Evolutionary conservation across 129 eudicot species (phyloP).

Genomic region (Lactuca saligna): DNA sequence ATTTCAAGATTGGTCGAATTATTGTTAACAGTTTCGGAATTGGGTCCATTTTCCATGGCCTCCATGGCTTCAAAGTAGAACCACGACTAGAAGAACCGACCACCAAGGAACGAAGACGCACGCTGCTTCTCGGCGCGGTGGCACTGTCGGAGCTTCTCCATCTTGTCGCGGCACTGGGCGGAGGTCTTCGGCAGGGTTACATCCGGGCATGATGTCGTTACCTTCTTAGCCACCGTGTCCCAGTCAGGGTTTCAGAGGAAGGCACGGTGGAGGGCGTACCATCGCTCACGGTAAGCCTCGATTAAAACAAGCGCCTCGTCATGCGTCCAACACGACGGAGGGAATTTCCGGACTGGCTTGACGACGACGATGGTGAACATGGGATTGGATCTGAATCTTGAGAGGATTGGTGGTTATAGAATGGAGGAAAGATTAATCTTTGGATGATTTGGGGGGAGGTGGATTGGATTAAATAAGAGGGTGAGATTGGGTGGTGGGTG

Average conservation of each 20-base stretch:
- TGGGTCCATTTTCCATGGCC: conserved; percentile 72
- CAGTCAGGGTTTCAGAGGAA: conserved; percentile 87
- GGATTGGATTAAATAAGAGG: conserved; percentile 17
- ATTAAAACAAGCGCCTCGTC: conserved; percentile 77
- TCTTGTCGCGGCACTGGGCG: conserved; percentile 99
- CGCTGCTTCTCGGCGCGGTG: conserved; percentile 89
- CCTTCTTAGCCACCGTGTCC: conserved; percentile 84
- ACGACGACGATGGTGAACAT: conserved; percentile 35
- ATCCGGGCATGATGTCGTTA: conserved; percentile 54
- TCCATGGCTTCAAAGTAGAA: conserved; percentile 82
- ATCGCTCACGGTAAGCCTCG: conserved; percentile 80
- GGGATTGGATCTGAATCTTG: conserved; percentile 19
- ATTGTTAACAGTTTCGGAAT: conserved; percentile 17
- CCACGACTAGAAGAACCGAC: conserved; percentile 67
- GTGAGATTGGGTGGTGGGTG: conserved; percentile 20
- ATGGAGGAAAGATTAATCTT: neutral
- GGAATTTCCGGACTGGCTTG: conserved; percentile 58
- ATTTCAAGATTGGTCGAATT: neutral
- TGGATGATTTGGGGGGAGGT: conserved; percentile 8
- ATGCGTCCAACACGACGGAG: conserved; percentile 97
- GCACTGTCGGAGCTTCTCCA: conserved; percentile 97
- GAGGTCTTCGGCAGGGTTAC: conserved; percentile 80
- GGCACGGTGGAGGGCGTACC: conserved; percentile 93
- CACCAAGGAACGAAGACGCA: conserved; percentile 57
- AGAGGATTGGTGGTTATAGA: neutral